Percentiles rank a stretch among this genome's conserved stretches.
Evolutionary conservation across 768 basidiomycete species (phyloP).

Genomic region (Cubamyces lactineus): DNA sequence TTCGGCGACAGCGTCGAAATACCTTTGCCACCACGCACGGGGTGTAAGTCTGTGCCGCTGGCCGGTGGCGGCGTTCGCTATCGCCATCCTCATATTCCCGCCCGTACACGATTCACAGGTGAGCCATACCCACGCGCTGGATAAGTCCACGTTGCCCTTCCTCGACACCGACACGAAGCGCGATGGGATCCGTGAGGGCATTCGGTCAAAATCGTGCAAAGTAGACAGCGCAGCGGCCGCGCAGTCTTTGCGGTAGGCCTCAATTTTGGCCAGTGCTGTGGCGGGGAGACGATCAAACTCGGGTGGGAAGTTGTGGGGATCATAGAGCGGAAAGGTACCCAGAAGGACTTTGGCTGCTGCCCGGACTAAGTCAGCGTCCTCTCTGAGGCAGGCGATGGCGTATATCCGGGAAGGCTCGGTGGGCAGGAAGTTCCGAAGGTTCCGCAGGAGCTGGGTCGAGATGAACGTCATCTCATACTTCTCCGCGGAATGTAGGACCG

Average conservation of each 20-base stretch:
- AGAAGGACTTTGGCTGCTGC: constrained; percentile 10
- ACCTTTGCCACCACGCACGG: constrained; percentile 7
- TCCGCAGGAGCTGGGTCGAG: not conserved
- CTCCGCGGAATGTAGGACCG: constrained; percentile 9
- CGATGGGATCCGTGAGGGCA: not conserved
- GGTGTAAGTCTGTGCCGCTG: not conserved
- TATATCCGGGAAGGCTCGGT: constrained; percentile 20
- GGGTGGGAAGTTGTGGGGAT: not conserved
- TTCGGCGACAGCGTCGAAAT: not conserved
- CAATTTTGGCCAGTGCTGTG: not conserved
- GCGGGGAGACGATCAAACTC: constrained; percentile 3
- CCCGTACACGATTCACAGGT: not conserved
- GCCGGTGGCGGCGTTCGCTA: not conserved
- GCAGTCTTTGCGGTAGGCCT: constrained; percentile 2
- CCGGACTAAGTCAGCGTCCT: not conserved
- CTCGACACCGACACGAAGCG: not conserved
- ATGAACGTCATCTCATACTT: constrained; percentile 31
- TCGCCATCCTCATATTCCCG: not conserved
- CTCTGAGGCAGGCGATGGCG: constrained; percentile 16
- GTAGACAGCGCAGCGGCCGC: not conserved
- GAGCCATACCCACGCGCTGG: constrained; percentile 6
- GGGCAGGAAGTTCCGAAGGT: not conserved
- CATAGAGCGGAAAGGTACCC: not conserved
- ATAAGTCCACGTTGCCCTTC: constrained; percentile 3
- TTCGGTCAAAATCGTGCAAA: not conserved